These are phyloP conservation scores for Planoprotostelium fungivorum DNA, from an alignment of 78 protist species.

Conservation along the genomic window DNA sequence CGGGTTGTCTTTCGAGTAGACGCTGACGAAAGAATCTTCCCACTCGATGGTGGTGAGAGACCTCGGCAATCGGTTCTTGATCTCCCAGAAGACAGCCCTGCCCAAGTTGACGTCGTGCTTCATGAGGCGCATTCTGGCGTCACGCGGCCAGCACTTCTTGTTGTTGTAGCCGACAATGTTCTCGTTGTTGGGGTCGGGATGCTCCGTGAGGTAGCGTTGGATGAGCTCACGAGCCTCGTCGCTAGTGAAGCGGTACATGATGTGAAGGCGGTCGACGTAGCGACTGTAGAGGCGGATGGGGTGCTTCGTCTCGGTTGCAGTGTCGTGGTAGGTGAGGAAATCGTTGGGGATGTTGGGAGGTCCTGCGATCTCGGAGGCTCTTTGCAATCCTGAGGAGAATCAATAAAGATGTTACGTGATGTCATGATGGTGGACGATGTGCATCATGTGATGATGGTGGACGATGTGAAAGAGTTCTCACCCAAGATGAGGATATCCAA, in stretches of 20 bases:
- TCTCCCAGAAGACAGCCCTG: constrained; percentile 98
- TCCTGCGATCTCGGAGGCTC: constrained; percentile 98
- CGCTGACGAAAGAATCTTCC: constrained; percentile 90
- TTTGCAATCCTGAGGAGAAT: too few species aligned
- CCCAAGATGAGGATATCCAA: constrained; percentile 97
- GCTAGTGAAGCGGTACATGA: constrained; percentile 83
- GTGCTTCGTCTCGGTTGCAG: constrained; percentile 86
- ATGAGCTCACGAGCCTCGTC: constrained; percentile 96
- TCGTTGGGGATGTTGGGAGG: constrained; percentile 93
- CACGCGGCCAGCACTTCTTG: constrained; percentile 99
- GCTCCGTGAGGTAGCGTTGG: constrained; percentile 96
- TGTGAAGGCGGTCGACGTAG: constrained; percentile 89
- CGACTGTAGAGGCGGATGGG: constrained; percentile 97
- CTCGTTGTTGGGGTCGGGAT: constrained; percentile 99
- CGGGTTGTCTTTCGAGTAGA: constrained; percentile 97
- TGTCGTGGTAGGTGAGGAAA: constrained; percentile 73
- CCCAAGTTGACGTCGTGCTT: constrained; percentile 99
- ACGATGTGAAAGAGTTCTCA: too few species aligned
- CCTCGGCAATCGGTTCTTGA: constrained; percentile 96
- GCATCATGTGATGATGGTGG: too few species aligned
- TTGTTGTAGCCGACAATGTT: constrained; percentile 98
- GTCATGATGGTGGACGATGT: too few species aligned
- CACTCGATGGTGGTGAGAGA: constrained; percentile 92
- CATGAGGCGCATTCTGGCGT: constrained; percentile 98
- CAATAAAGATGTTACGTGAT: too few species aligned